Percentiles rank a stretch among this genome's conserved stretches.
These are phyloP conservation scores for Guyanaporus albipodus DNA, from an alignment of 768 basidiomycete species.

Conservation along the genomic window DNA sequence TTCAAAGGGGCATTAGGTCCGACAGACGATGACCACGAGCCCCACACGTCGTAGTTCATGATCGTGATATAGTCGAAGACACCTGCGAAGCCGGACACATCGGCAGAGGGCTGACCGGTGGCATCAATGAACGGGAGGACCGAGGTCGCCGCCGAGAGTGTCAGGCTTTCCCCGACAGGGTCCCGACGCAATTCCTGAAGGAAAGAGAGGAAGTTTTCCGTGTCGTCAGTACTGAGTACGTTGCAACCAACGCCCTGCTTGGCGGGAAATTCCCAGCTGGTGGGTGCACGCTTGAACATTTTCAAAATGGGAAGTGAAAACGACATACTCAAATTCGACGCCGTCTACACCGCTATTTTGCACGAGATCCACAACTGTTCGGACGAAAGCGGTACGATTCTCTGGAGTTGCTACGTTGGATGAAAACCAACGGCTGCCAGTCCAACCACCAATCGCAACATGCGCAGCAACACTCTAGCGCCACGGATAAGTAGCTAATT, in stretches of 20 bases:
- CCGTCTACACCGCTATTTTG: slow-evolving; percentile 52
- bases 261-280: slow-evolving; percentile 86
- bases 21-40: slow-evolving; percentile 46
- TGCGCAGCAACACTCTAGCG: slow-evolving; percentile 55
- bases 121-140: slow-evolving; percentile 61
- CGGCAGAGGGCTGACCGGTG: slow-evolving; percentile 53
- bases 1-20: slow-evolving; percentile 82
- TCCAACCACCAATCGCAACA: slow-evolving; percentile 69
- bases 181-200: slow-evolving; percentile 61
- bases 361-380: slow-evolving; percentile 48
- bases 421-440: slow-evolving; percentile 62
- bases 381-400: slow-evolving; percentile 60
- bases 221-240: slow-evolving; percentile 50
- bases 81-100: slow-evolving; percentile 69
- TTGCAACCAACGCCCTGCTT: slow-evolving; percentile 69
- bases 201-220: slow-evolving; percentile 74
- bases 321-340: slow-evolving; percentile 36
- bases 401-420: slow-evolving; percentile 49
- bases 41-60: slow-evolving; percentile 67
- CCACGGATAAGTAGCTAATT: neutral
- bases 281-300: slow-evolving; percentile 11
- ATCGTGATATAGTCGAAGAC: slow-evolving; percentile 63
- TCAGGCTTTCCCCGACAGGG: slow-evolving; percentile 48
- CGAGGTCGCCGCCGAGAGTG: slow-evolving; percentile 66
- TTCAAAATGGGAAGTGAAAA: neutral